A percentile compares a stretch with the other conserved stretches of the same genome.
These are phyloP conservation scores for Piper longum DNA, from an alignment of 164 flowering plant genomes.

Conservation along the genomic window DNA sequence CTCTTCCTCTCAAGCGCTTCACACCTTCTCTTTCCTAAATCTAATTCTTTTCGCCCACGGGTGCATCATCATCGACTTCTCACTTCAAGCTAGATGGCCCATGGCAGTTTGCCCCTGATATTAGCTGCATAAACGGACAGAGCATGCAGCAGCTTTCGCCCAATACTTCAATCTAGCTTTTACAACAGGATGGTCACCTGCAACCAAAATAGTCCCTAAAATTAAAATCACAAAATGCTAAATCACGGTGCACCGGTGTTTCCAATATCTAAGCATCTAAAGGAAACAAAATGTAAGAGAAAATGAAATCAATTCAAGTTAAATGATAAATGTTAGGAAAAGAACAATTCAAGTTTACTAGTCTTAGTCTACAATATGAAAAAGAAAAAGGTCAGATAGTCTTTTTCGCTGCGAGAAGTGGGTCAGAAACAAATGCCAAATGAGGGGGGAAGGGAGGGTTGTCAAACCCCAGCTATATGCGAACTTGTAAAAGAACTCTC, in stretches of 20 bases:
- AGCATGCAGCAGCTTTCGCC: slow-evolving; percentile 87
- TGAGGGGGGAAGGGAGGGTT: background rate
- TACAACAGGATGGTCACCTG: slow-evolving; percentile 80
- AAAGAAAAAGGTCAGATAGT: background rate
- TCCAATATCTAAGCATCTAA: background rate
- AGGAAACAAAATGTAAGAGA: background rate
- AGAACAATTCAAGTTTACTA: too few species aligned
- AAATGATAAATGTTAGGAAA: background rate
- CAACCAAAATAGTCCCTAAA: slow-evolving; percentile 1
- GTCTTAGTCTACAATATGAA: too few species aligned
- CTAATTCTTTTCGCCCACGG: background rate
- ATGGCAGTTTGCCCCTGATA: background rate
- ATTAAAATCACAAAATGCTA: too few species aligned
- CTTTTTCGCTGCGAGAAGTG: slow-evolving; percentile 1
- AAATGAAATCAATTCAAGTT: too few species aligned
- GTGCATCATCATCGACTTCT: too few species aligned
- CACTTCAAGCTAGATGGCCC: background rate
- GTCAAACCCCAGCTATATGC: background rate
- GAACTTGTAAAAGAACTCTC: background rate
- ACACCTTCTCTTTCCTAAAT: background rate
- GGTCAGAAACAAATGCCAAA: background rate
- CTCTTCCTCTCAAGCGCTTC: background rate
- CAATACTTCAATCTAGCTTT: slow-evolving; percentile 77
- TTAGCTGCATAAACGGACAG: slow-evolving; percentile 60
- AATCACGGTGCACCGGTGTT: too few species aligned